phyloP scores from a whole-genome alignment of 2,329 filamentous ascomycete genomes.

The Coniochaeta ligniaria region DNA sequence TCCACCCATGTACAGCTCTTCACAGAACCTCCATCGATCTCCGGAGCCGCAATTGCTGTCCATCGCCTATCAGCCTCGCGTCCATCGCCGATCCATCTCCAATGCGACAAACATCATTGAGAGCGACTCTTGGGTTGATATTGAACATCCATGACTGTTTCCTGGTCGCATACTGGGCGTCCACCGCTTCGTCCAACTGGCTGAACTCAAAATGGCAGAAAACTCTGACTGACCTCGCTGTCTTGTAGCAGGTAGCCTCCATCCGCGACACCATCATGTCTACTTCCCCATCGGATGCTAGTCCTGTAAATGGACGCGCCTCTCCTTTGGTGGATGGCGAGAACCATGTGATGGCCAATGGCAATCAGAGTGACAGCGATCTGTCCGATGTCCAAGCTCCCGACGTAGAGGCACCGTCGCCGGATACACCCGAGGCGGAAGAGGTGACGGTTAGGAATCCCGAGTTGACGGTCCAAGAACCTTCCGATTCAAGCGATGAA shows the following conservation, averaged over 20 bases:
- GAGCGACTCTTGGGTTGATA: slow-evolving; percentile 17
- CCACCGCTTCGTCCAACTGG: slow-evolving; percentile 17
- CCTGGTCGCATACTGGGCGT: slow-evolving; percentile 24
- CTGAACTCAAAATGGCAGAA: slow-evolving; percentile 10
- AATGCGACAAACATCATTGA: slow-evolving; percentile 35
- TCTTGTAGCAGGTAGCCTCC: slow-evolving; percentile 52
- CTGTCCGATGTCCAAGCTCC: slow-evolving; percentile 61
- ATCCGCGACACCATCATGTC: slow-evolving; percentile 57
- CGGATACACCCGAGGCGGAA: slow-evolving; percentile 33
- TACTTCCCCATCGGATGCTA: slow-evolving; percentile 51
- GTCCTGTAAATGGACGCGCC: slow-evolving; percentile 60
- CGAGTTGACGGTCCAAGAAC: slow-evolving; percentile 34
- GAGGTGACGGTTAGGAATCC: slow-evolving; percentile 25
- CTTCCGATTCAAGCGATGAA: slow-evolving; percentile 40
- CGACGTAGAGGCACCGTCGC: slow-evolving; percentile 34
- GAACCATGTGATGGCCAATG: slow-evolving; percentile 28
- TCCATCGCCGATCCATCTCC: slow-evolving; percentile 33
- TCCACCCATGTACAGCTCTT: slow-evolving; percentile 19
- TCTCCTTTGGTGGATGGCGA: slow-evolving; percentile 45
- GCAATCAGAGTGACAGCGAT: slow-evolving; percentile 63
- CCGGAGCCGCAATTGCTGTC: slow-evolving; percentile 34
- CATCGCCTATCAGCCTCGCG: slow-evolving; percentile 39
- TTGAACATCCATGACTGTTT: slow-evolving; percentile 17
- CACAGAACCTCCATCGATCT: slow-evolving; percentile 12
- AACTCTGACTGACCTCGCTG: slow-evolving; percentile 38